A percentile compares a stretch with the other conserved stretches of the same genome.
phyloP scores from a whole-genome alignment of 176 grass and related monocot species.

The Lolium multiflorum region DNA sequence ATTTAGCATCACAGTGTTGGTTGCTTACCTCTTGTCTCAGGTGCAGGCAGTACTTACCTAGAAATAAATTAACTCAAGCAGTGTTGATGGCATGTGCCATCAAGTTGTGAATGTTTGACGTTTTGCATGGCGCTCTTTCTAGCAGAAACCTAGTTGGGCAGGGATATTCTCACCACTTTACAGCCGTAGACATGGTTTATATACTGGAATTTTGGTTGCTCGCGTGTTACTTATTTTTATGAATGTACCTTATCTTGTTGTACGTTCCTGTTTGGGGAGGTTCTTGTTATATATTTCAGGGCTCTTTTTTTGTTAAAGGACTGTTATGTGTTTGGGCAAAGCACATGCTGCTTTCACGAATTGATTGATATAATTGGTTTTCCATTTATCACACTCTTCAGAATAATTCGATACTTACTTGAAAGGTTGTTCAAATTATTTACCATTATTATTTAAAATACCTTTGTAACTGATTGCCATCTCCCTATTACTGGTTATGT shows the following conservation, averaged over 20 bases:
- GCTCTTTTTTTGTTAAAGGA: conserved; percentile 13
- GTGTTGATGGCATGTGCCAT: conserved; percentile 72
- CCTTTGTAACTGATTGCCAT: background rate
- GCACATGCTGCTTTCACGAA: conserved; percentile 11
- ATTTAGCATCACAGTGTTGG: conserved; percentile 41
- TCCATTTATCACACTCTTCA: background rate
- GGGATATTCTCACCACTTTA: conserved; percentile 76
- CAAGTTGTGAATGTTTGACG: conserved; percentile 65
- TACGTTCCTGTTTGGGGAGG: conserved; percentile 31
- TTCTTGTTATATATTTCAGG: conserved; percentile 44
- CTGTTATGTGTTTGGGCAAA: conserved; percentile 9
- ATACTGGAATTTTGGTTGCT: conserved; percentile 44
- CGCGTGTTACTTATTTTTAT: conserved; percentile 37
- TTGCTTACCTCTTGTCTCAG: conserved; percentile 62
- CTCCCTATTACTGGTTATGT: conserved; percentile 23
- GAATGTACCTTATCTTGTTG: conserved; percentile 45
- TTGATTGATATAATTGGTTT: conserved; percentile 3
- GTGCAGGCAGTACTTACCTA: conserved; percentile 50
- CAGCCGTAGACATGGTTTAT: conserved; percentile 40
- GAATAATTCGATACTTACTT: no score
- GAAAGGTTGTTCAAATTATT: background rate
- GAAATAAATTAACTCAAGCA: conserved; percentile 33
- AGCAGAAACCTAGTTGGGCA: conserved; percentile 54
- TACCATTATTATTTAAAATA: background rate
- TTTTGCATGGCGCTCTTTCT: conserved; percentile 70